These are phyloP conservation scores for Rhododendron molle DNA, from an alignment of 148 eudicot species.

Conservation along the genomic window DNA sequence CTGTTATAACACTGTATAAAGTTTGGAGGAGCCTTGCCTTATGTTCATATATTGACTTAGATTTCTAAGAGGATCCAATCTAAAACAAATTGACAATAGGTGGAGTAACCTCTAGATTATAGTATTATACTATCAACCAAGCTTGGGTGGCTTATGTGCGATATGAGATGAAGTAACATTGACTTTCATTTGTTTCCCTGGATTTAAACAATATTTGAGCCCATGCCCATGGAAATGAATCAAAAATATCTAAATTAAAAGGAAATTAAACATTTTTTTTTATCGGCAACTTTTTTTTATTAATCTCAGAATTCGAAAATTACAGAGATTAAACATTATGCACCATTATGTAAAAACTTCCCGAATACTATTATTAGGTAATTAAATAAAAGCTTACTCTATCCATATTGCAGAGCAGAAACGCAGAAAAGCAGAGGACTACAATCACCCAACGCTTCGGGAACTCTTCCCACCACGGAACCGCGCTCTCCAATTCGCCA, in stretches of 20 bases:
- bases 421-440: constrained; percentile 77
- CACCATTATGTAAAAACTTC: not conserved
- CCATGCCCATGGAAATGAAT: not conserved
- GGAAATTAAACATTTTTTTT: not conserved
- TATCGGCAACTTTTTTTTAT: not conserved
- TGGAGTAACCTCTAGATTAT: too few species aligned
- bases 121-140: too few species aligned
- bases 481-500: constrained; percentile 16
- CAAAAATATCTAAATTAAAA: not conserved
- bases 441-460: constrained; percentile 91
- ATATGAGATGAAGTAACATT: not conserved
- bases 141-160: too few species aligned
- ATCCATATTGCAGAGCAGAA: constrained; percentile 96
- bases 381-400: constrained; percentile 41
- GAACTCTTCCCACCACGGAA: constrained; percentile 77
- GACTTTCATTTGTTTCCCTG: not conserved
- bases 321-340: not conserved
- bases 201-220: not conserved
- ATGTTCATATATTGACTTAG: not conserved
- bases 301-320: too few species aligned
- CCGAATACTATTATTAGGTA: not conserved
- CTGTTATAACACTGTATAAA: too few species aligned
- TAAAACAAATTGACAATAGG: too few species aligned
- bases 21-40: not conserved
- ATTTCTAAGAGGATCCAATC: too few species aligned